These are phyloP conservation scores for Centrapalus pauciflorus DNA, from an alignment of 129 eudicot genomes.

Conservation along the genomic window DNA sequence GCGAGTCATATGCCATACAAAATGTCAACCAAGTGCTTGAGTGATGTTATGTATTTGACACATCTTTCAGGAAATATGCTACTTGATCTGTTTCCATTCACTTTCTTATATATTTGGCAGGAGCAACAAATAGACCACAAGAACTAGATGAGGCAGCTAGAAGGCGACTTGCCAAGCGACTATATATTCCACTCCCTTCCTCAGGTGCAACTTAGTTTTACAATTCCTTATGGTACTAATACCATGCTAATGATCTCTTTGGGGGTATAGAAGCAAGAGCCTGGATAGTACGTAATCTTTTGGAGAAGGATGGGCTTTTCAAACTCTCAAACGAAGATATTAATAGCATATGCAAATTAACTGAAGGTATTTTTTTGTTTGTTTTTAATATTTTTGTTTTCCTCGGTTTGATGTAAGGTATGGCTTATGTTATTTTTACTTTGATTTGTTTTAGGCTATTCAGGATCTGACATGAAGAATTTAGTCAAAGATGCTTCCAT, in stretches of 20 bases:
- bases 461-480: slow-evolving; percentile 99
- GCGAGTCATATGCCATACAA: background rate
- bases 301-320: slow-evolving; percentile 81
- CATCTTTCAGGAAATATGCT: background rate
- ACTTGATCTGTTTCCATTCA: background rate
- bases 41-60: background rate
- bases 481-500: slow-evolving; percentile 97
- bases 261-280: slow-evolving; percentile 73
- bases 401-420: background rate
- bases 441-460: slow-evolving; percentile 59
- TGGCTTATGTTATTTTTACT: background rate
- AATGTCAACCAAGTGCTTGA: background rate
- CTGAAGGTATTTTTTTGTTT: slow-evolving; percentile 52
- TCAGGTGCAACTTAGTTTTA: slow-evolving; percentile 45
- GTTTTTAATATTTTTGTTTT: background rate
- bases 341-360: slow-evolving; percentile 56
- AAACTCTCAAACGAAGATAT: slow-evolving; percentile 70
- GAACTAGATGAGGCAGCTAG: slow-evolving; percentile 99
- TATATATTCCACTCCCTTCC: slow-evolving; percentile 94
- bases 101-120: slow-evolving; percentile 32
- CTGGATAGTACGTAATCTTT: slow-evolving; percentile 71
- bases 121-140: slow-evolving; percentile 99
- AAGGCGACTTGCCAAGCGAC: slow-evolving; percentile 92
- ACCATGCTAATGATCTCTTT: slow-evolving; percentile 12
- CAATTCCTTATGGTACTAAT: slow-evolving; percentile 10